Evolutionary conservation across 2,329 filamentous ascomycete species (phyloP).

Genomic region (Xenoacremonium recifei): DNA sequence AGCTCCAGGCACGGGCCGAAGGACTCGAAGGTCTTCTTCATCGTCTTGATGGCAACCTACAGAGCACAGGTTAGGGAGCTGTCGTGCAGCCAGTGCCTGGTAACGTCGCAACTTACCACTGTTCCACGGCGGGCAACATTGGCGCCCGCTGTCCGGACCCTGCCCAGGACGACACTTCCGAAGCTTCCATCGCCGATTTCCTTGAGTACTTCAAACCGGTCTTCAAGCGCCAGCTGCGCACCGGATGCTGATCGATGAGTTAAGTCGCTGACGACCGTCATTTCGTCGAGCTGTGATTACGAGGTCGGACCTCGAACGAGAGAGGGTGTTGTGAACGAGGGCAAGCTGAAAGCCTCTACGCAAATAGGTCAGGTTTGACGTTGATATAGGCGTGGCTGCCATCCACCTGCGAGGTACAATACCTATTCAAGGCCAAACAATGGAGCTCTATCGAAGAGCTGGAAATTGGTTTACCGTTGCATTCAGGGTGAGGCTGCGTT

Average conservation of each 20-base stretch:
- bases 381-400: slow-evolving; percentile 11
- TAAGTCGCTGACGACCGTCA: slow-evolving; percentile 76
- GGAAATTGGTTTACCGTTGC: slow-evolving; percentile 30
- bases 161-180: slow-evolving; percentile 88
- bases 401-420: slow-evolving; percentile 18
- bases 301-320: slow-evolving; percentile 16
- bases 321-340: slow-evolving; percentile 14
- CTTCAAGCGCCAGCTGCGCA: slow-evolving; percentile 70
- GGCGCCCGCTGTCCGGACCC: slow-evolving; percentile 86
- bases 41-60: slow-evolving; percentile 98
- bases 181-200: slow-evolving; percentile 99
- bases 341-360: slow-evolving; percentile 16
- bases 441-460: slow-evolving; percentile 37
- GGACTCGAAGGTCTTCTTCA: slow-evolving; percentile 99
- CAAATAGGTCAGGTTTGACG: slow-evolving; percentile 20
- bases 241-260: slow-evolving; percentile 65
- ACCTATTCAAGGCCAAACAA: slow-evolving; percentile 23
- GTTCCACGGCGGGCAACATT: slow-evolving; percentile 87
- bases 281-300: slow-evolving; percentile 45
- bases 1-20: slow-evolving; percentile 88
- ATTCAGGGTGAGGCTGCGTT: slow-evolving; percentile 30
- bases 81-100: slow-evolving; percentile 11
- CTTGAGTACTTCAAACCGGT: slow-evolving; percentile 95
- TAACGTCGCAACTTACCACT: slow-evolving; percentile 63
- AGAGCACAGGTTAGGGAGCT: slow-evolving; percentile 14